A percentile compares a stretch with the other conserved stretches of the same genome.
Conservation (phyloP, 192 early-diverging fungal genomes). For the Geranomyces michiganensis region DNA sequence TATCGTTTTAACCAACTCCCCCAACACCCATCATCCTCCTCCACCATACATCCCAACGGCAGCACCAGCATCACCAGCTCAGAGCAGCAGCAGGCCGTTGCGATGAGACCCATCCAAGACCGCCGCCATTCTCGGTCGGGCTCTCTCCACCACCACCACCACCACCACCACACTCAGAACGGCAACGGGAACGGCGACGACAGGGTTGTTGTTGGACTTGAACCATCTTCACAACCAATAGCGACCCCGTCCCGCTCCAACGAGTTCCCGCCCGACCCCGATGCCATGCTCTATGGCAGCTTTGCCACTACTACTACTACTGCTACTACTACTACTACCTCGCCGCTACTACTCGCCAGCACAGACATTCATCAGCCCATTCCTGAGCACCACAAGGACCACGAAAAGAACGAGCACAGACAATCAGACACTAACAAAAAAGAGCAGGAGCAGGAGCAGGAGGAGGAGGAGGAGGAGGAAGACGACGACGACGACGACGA, state of each 20-base stretch:
- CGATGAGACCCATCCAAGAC: slow-evolving; percentile 12
- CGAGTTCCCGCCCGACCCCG: slow-evolving; percentile 33
- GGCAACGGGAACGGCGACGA: no score
- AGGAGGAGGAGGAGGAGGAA: slow-evolving; percentile 9
- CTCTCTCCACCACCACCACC: no score
- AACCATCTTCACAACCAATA: no score
- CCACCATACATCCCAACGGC: slow-evolving; percentile 6
- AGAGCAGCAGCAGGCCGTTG: no score
- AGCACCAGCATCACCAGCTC: no score
- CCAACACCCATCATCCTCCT: no score
- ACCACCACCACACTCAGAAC: no score
- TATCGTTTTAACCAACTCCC: no score
- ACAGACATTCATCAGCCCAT: background rate
- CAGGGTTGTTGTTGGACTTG: no score
- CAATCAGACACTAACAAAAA: no score
- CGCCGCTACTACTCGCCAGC: background rate
- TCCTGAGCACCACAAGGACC: slow-evolving; percentile 11
- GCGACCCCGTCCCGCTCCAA: slow-evolving; percentile 25
- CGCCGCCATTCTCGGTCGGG: slow-evolving; percentile 9
- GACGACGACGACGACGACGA: slow-evolving; percentile 36
- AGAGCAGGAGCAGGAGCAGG: slow-evolving; percentile 27
- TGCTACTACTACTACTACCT: background rate
- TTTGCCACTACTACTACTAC: background rate
- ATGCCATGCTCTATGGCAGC: slow-evolving; percentile 31
- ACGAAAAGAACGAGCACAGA: slow-evolving; percentile 24